Base-by-base conservation (phyloP, 2,329 filamentous ascomycete species). In the Hymenoscyphus fructigenus region DNA sequence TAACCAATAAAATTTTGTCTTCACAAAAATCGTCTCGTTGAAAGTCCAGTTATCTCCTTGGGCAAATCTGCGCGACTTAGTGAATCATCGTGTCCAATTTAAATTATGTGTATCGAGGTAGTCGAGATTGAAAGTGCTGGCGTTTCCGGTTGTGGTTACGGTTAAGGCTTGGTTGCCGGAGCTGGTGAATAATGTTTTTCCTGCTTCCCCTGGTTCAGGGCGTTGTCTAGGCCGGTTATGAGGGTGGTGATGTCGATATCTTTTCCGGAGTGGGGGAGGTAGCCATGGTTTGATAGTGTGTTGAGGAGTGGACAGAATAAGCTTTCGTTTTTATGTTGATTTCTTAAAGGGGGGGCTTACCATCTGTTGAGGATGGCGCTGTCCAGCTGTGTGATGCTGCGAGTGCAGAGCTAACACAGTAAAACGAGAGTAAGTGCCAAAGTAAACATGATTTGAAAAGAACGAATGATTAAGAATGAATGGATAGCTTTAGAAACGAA, bases 271-370 rank as follows among this genome's bases (percentile, higher is more conserved):
- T 60, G 62, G 10, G 63, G 63, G 12, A 65, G 28, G 17, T 61
- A 36, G 36, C 59, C 59, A 23, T 65, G 63, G 56, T 65, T 65
- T 20, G 63, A 59, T 6, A 65, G 50, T 17, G 59, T 59, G 23
- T 65, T 65, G 6, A 65, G 38, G 59, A 65, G 61, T 12, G 63
- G 63, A 50, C 63, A 65, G 29, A 59, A 59, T 28, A n/a, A 59
- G 17, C 63, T 47, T 12, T 23, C 7, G 2, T 23, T 47, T 20
- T n/a, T 47, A 20, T 47, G 9, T 20, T 20, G 15, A 5, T 2
- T 47, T 47, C n/a, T 47, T 23, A 20, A 2, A n/a, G n/a, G 44
- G 17, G 20, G 44, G 20, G 2, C n/a, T 20, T 47, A 47, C 44
- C 44, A 20, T 47, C 44, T 23, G 5, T 20, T 47, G 44, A 15